Evolutionary conservation across 768 basidiomycete species (phyloP).

Genomic region (Rhodosporidiobolus sp.): DNA sequence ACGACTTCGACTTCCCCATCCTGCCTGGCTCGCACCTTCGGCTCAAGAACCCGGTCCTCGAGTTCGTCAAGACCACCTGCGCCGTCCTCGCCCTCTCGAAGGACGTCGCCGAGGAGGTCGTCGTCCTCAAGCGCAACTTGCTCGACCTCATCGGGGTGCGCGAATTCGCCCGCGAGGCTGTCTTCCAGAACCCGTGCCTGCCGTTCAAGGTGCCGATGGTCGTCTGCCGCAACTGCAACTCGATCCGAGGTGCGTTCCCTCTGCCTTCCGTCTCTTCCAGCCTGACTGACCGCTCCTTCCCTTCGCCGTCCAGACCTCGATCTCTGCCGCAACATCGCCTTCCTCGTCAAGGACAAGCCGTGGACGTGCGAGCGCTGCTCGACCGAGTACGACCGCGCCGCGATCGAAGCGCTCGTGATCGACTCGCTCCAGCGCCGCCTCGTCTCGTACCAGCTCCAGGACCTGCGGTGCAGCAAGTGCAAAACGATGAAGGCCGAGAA

Average conservation of each 20-base stretch:
- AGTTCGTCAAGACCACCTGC: constrained; percentile 82
- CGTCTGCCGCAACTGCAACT: constrained; percentile 68
- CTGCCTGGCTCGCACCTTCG: constrained; percentile 82
- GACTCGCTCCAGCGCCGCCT: constrained; percentile 69
- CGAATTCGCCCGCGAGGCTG: constrained; percentile 75
- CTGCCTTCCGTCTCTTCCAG: neutral
- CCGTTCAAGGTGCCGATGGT: constrained; percentile 79
- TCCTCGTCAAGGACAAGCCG: constrained; percentile 54
- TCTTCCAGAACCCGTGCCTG: constrained; percentile 83
- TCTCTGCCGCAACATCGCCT: constrained; percentile 85
- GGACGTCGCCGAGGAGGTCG: constrained; percentile 81
- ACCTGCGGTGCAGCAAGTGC: constrained; percentile 82
- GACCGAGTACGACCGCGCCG: constrained; percentile 80
- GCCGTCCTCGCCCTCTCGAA: constrained; percentile 74
- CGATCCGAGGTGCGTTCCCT: constrained; percentile 26
- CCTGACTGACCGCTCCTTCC: constrained; percentile 14
- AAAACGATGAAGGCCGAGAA: constrained; percentile 87
- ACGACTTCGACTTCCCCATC: constrained; percentile 68
- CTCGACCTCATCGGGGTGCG: constrained; percentile 81
- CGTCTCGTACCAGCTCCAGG: constrained; percentile 77
- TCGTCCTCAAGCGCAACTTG: constrained; percentile 79
- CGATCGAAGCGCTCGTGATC: constrained; percentile 82
- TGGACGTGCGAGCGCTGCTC: constrained; percentile 73
- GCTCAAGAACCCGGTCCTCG: constrained; percentile 74
- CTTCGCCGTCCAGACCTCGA: constrained; percentile 76